These are phyloP conservation scores for Fusarium tjaetaba DNA, from an alignment of 2,329 filamentous ascomycete species.

Conservation along the genomic window DNA sequence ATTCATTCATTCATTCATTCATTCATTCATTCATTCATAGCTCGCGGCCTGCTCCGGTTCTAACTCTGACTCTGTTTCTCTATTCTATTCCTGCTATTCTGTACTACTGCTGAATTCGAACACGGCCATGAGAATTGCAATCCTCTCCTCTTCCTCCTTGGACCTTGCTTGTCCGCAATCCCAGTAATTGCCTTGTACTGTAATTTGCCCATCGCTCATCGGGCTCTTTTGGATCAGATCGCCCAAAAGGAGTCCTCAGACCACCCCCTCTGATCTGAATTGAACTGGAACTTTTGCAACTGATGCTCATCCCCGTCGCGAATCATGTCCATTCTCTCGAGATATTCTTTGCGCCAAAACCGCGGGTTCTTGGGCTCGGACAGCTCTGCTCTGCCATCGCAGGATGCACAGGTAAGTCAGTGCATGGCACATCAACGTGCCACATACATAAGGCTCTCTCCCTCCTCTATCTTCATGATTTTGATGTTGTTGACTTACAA, in stretches of 20 bases:
- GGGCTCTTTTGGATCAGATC: slow-evolving; percentile 9
- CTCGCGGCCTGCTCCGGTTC: slow-evolving; percentile 31
- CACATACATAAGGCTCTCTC: slow-evolving; percentile 9
- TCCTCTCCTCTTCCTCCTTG: slow-evolving; percentile 6
- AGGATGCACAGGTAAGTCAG: slow-evolving; percentile 58
- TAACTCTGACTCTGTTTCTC: slow-evolving; percentile 1
- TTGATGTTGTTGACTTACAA: slow-evolving; percentile 20
- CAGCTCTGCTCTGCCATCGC: slow-evolving; percentile 60
- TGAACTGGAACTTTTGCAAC: slow-evolving; percentile 25
- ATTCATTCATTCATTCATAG: slow-evolving; percentile 16
- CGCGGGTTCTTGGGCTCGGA: slow-evolving; percentile 62
- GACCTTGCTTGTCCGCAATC: slow-evolving; percentile 31
- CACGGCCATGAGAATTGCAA: slow-evolving; percentile 34
- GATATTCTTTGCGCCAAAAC: slow-evolving; percentile 50
- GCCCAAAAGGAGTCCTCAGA: slow-evolving; percentile 16
- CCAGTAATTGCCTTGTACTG: not conserved
- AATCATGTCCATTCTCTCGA: slow-evolving; percentile 46
- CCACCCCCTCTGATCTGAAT: slow-evolving; percentile 18
- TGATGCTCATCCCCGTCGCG: slow-evolving; percentile 29
- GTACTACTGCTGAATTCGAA: not conserved
- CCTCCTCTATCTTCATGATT: slow-evolving; percentile 6
- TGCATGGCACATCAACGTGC: slow-evolving; percentile 2
- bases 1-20: too few species aligned
- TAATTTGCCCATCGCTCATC: not conserved
- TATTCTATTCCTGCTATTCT: not conserved